phyloP scores from a whole-genome alignment of 164 flowering plant genomes.

The Aristolochia fimbriata region DNA sequence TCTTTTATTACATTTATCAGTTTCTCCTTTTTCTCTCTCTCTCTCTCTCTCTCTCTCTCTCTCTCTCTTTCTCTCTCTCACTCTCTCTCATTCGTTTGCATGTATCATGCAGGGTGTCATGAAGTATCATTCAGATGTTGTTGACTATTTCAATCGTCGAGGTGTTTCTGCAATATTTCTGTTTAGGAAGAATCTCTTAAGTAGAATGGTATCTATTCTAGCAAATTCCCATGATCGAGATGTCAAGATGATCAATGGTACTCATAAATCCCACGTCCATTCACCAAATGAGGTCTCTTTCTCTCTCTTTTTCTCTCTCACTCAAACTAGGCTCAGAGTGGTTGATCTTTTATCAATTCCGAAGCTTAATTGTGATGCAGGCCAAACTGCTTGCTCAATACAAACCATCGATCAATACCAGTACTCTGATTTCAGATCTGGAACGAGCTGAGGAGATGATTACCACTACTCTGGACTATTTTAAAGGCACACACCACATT shows the following conservation, averaged over 20 bases:
- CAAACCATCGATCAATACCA: slow-evolving; percentile 49
- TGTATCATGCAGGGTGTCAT: slow-evolving; percentile 7
- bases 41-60: not conserved
- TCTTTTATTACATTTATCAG: not conserved
- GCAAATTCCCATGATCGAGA: slow-evolving; percentile 65
- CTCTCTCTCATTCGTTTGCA: not conserved
- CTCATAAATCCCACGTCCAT: slow-evolving; percentile 80
- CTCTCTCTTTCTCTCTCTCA: not conserved
- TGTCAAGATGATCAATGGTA: slow-evolving; percentile 67
- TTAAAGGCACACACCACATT: slow-evolving; percentile 56
- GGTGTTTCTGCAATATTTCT: slow-evolving; percentile 69
- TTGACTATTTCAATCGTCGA: slow-evolving; percentile 48
- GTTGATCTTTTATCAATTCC: not conserved
- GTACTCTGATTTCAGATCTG: slow-evolving; percentile 34
- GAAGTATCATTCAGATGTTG: slow-evolving; percentile 48
- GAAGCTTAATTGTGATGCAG: slow-evolving; percentile 22
- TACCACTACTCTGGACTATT: slow-evolving; percentile 36
- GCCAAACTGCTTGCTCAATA: slow-evolving; percentile 55
- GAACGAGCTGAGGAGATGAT: slow-evolving; percentile 31
- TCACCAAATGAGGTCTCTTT: slow-evolving; percentile 50
- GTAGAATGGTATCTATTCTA: slow-evolving; percentile 56
- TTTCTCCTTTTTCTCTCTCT: not conserved
- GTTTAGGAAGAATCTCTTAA: slow-evolving; percentile 54
- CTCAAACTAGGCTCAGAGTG: too few species aligned
- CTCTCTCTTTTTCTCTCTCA: slow-evolving; percentile 7